A percentile compares a stretch with the other conserved stretches of the same genome.
phyloP scores from a whole-genome alignment of 768 basidiomycete species.

The Hysterangium stoloniferum region DNA sequence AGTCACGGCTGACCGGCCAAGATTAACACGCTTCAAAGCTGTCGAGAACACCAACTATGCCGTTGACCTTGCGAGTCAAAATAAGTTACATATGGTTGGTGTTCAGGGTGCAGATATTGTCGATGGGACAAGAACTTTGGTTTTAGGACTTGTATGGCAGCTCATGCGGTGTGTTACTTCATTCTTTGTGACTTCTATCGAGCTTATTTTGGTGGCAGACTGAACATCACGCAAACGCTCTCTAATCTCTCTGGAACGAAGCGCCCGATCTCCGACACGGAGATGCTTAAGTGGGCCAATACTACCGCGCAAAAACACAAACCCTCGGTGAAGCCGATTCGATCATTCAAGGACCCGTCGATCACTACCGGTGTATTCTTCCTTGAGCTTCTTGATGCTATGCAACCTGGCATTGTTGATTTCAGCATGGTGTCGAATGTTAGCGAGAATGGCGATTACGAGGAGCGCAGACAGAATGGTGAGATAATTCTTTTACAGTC shows the following conservation, averaged over 20 bases:
- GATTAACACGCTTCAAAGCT: conserved; percentile 90
- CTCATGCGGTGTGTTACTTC: conserved; percentile 69
- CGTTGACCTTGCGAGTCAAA: conserved; percentile 88
- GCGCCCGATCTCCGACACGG: conserved; percentile 79
- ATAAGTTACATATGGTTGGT: conserved; percentile 91
- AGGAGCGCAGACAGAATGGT: conserved; percentile 92
- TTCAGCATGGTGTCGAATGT: conserved; percentile 68
- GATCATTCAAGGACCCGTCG: conserved; percentile 91
- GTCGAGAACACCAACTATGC: conserved; percentile 98
- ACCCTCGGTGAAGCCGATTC: conserved; percentile 51
- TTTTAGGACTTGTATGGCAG: conserved; percentile 96
- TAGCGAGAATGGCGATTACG: conserved; percentile 56
- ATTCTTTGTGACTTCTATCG: background rate
- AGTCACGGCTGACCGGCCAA: conserved; percentile 75
- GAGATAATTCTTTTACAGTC: conserved; percentile 20
- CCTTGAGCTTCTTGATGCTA: conserved; percentile 83
- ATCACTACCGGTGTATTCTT: conserved; percentile 88
- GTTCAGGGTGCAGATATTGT: conserved; percentile 98
- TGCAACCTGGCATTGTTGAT: conserved; percentile 93
- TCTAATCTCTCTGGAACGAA: conserved; percentile 64
- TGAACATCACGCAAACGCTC: conserved; percentile 90
- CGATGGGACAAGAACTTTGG: conserved; percentile 86
- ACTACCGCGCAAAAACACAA: conserved; percentile 71
- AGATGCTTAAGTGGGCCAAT: conserved; percentile 97
- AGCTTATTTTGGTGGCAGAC: conserved; percentile 30